These are phyloP conservation scores for Austroboletus sp. DNA, from an alignment of 1,284 basidiomycete species.

Conservation along the genomic window DNA sequence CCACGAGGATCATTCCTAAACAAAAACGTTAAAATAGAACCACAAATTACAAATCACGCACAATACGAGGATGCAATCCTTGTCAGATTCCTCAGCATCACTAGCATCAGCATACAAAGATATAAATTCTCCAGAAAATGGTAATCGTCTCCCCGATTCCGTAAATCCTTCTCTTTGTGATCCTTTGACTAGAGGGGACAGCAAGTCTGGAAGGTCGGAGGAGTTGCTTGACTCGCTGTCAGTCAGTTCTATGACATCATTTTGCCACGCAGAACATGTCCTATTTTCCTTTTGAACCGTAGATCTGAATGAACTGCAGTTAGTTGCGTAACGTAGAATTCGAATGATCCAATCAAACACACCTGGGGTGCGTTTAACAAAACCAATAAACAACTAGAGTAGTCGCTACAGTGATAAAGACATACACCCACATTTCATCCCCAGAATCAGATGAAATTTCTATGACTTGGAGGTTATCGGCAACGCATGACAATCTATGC, in stretches of 20 bases:
- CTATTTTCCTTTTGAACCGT: neutral
- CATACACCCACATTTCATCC: conserved; percentile 29
- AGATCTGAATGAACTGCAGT: conserved; percentile 7
- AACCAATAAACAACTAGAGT: conserved; percentile 7
- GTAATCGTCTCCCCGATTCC: conserved; percentile 9
- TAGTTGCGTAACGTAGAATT: neutral
- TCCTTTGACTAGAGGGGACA: conserved; percentile 25
- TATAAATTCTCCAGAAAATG: conserved; percentile 8
- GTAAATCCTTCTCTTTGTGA: conserved; percentile 1
- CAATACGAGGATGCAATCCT: conserved; percentile 44
- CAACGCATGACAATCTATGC: neutral
- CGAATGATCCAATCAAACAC: neutral
- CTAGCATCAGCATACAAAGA: conserved; percentile 30
- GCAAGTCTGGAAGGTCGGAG: conserved; percentile 20
- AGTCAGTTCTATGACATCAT: conserved; percentile 30
- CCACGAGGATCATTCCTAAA: conserved; percentile 40
- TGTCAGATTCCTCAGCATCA: conserved; percentile 32
- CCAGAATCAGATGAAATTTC: conserved; percentile 51
- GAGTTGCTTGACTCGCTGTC: conserved; percentile 27
- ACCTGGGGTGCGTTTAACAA: conserved; percentile 11
- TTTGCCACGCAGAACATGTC: neutral
- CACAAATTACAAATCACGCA: conserved; percentile 27
- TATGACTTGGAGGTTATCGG: conserved; percentile 34
- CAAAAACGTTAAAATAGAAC: neutral
- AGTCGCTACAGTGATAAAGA: neutral